A percentile compares a stretch with the other conserved stretches of the same genome.
Conservation (phyloP, 768 basidiomycete genomes). For the Tricholomella constricta region DNA sequence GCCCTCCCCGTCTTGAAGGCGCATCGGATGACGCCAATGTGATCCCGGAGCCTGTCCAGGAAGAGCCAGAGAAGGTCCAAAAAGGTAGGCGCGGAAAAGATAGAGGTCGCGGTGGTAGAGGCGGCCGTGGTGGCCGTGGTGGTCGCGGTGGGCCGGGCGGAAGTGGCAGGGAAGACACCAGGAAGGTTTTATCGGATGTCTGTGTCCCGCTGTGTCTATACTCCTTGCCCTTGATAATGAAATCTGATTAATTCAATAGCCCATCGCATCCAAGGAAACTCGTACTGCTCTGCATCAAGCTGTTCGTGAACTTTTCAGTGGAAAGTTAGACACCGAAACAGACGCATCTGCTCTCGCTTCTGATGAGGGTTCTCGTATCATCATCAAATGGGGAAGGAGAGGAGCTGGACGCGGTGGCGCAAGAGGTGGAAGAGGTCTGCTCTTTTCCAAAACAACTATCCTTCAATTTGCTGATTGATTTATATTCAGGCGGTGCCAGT, state of each 20-base stretch:
- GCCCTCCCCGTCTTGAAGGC: conserved; percentile 34
- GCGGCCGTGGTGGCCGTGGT: conserved; percentile 43
- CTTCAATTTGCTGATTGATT: neutral
- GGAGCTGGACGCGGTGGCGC: conserved; percentile 51
- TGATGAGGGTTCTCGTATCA: conserved; percentile 75
- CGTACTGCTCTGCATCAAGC: conserved; percentile 82
- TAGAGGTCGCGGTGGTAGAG: conserved; percentile 48
- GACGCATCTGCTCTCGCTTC: conserved; percentile 48
- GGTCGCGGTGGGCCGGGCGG: conserved; percentile 44
- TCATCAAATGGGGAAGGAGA: conserved; percentile 73
- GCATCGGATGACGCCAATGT: conserved; percentile 7
- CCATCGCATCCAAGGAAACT: conserved; percentile 77
- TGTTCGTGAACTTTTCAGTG: conserved; percentile 78
- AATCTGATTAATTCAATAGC: conserved; percentile 45
- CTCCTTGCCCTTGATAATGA: conserved; percentile 8
- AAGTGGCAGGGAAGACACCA: conserved; percentile 56
- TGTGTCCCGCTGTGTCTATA: conserved; percentile 33
- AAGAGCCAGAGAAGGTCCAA: conserved; percentile 28
- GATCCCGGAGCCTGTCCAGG: conserved; percentile 19
- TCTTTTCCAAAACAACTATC: neutral
- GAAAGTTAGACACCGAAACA: conserved; percentile 85
- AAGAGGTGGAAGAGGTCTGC: conserved; percentile 34
- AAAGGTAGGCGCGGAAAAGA: conserved; percentile 40
- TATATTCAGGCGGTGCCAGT: conserved; percentile 8
- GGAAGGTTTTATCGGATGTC: conserved; percentile 84